phyloP scores from a whole-genome alignment of 1,284 basidiomycete genomes.

The Puccinia horiana region DNA sequence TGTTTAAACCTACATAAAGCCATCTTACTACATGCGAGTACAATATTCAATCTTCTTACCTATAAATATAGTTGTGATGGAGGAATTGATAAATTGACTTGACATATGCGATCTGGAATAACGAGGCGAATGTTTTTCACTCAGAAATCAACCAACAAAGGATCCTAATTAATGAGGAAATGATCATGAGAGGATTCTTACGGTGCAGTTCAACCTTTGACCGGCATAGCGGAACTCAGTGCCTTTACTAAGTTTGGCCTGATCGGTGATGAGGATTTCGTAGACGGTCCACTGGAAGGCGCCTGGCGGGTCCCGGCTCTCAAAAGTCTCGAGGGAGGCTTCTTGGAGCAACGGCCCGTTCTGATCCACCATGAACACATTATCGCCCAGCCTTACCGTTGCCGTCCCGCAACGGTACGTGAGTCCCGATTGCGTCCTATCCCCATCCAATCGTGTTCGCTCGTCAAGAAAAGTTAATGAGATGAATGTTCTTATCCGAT shows the following conservation, averaged over 20 bases:
- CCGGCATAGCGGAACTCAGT: slow-evolving; percentile 22
- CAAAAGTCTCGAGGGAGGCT: neutral
- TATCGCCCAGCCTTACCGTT: slow-evolving; percentile 14
- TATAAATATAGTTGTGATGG: slow-evolving; percentile 13
- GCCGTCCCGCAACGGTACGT: neutral
- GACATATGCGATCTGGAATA: neutral
- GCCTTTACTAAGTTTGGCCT: neutral
- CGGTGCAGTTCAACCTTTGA: slow-evolving; percentile 6
- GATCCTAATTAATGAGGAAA: too few relatives aligned
- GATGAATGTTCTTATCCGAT: neutral
- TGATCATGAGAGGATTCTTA: neutral
- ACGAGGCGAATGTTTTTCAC: neutral
- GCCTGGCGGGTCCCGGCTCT: neutral
- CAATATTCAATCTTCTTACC: neutral
- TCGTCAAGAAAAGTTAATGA: neutral
- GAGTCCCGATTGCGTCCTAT: neutral
- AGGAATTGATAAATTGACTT: slow-evolving; percentile 15
- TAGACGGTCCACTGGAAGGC: slow-evolving; percentile 31
- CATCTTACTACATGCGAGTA: too few relatives aligned
- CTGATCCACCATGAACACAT: slow-evolving; percentile 19
- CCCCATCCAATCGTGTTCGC: neutral
- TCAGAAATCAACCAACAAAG: neutral
- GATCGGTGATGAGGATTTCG: neutral
- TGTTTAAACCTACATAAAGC: too few relatives aligned
- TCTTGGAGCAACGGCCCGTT: neutral